These are phyloP conservation scores for Candida multigemmis DNA, from an alignment of 805 yeast species.

Conservation along the genomic window DNA sequence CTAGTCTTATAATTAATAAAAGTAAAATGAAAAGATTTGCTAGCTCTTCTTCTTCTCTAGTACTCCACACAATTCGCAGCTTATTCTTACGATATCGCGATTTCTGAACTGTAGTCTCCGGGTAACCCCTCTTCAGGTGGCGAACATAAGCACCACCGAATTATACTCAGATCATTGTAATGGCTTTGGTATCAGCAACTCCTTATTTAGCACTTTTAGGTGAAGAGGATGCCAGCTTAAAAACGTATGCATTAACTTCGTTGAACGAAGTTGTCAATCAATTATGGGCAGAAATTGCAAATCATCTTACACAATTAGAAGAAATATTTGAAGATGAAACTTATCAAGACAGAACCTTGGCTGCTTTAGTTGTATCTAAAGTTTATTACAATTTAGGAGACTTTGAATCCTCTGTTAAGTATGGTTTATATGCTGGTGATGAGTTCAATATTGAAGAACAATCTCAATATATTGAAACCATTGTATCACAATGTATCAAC, in stretches of 20 bases:
- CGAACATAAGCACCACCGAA: too few relatives aligned
- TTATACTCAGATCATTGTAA: too few relatives aligned
- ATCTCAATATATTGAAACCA: constrained; percentile 87
- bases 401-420: constrained; percentile 81
- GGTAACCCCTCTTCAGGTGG: too few relatives aligned
- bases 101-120: too few relatives aligned
- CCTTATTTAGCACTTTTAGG: constrained; percentile 83
- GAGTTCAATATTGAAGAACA: constrained; percentile 67
- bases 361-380: constrained; percentile 89
- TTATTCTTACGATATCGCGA: too few relatives aligned
- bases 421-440: constrained; percentile 76
- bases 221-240: constrained; percentile 71
- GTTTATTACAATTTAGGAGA: constrained; percentile 89
- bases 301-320: constrained; percentile 79
- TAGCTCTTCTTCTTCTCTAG: too few relatives aligned
- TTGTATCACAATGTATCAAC: constrained; percentile 87
- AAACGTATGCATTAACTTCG: constrained; percentile 76
- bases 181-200: constrained; percentile 77
- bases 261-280: constrained; percentile 79
- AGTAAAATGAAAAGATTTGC: too few relatives aligned
- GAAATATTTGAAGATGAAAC: constrained; percentile 79
- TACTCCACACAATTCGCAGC: too few relatives aligned
- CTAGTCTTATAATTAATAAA: background rate
- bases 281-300: constrained; percentile 96
- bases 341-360: constrained; percentile 70